A percentile compares a stretch with the other conserved stretches of the same genome.
Evolutionary conservation across 2,329 filamentous ascomycete species (phyloP).

Genomic region (Diatrype stigma): DNA sequence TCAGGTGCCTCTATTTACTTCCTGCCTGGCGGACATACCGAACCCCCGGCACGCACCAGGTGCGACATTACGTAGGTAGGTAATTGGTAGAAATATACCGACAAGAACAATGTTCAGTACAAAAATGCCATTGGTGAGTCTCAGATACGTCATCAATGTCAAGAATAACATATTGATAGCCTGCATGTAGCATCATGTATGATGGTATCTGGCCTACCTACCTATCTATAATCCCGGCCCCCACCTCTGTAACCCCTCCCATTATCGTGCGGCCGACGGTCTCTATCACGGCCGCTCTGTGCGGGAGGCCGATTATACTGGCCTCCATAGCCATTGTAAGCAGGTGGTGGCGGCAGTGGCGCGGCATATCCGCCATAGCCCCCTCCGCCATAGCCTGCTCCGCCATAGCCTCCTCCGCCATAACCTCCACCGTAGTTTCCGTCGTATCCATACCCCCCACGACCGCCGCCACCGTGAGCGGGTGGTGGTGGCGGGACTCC

Average conservation of each 20-base stretch:
- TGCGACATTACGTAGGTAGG: too few relatives aligned
- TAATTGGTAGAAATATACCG: background rate
- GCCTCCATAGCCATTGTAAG: slow-evolving; percentile 17
- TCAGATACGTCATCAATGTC: background rate
- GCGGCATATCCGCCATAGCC: slow-evolving; percentile 19
- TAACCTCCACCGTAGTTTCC: slow-evolving; percentile 7
- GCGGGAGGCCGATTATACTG: slow-evolving; percentile 21
- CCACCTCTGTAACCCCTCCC: slow-evolving; percentile 20
- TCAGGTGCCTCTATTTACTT: too few relatives aligned
- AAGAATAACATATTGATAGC: background rate
- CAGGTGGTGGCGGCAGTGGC: slow-evolving; percentile 15
- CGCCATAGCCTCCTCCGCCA: slow-evolving; percentile 7
- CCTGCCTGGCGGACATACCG: too few relatives aligned
- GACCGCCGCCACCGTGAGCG: slow-evolving; percentile 15
- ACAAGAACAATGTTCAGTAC: background rate
- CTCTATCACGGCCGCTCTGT: slow-evolving; percentile 18
- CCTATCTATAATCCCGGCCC: slow-evolving; percentile 11
- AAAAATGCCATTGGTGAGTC: background rate
- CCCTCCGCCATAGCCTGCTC: slow-evolving; percentile 9
- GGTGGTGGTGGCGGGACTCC: slow-evolving; percentile 36
- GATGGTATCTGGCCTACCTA: background rate
- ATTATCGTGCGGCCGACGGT: slow-evolving; percentile 19
- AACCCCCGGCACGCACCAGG: too few relatives aligned
- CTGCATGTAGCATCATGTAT: background rate
- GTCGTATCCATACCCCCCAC: slow-evolving; percentile 16